phyloP scores from a whole-genome alignment of 345 rosid genomes.

The Theobroma cacao region DNA sequence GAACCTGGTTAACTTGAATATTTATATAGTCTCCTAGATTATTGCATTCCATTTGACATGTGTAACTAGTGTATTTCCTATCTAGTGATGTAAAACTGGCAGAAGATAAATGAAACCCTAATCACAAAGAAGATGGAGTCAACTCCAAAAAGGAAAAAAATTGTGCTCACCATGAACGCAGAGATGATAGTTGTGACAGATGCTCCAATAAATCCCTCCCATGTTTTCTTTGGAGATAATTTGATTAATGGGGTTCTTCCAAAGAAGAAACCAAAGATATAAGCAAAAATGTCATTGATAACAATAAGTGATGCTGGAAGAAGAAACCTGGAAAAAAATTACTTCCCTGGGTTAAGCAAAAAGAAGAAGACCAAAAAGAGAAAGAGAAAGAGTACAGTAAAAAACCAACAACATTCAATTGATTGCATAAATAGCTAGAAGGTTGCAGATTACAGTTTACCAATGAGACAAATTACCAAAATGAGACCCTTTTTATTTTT shows the following conservation, averaged over 20 bases:
- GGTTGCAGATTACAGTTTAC: background rate
- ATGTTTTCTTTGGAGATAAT: conserved; percentile 96
- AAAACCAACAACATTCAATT: background rate
- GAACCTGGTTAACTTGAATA: background rate
- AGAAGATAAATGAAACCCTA: background rate
- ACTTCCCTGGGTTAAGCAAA: conserved; percentile 4
- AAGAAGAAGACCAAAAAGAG: background rate
- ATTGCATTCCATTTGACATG: background rate
- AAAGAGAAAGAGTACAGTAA: background rate
- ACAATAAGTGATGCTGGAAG: conserved; percentile 96
- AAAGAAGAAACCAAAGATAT: conserved; percentile 90
- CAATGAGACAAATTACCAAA: background rate
- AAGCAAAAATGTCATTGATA: conserved; percentile 89
- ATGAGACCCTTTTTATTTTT: background rate
- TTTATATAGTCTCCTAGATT: background rate
- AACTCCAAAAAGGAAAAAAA: background rate
- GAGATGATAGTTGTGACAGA: conserved; percentile 85
- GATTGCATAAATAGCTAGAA: too few species aligned
- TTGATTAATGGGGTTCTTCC: conserved; percentile 95
- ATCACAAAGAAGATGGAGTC: background rate
- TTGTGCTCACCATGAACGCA: conserved; percentile 72
- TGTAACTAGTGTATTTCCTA: background rate
- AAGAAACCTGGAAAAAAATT: conserved; percentile 68
- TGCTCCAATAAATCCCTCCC: conserved; percentile 99
- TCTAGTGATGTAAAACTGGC: background rate